phyloP scores from a whole-genome alignment of 352 stramenopile genomes.

The Hyaloperonospora arabidopsidis region DNA sequence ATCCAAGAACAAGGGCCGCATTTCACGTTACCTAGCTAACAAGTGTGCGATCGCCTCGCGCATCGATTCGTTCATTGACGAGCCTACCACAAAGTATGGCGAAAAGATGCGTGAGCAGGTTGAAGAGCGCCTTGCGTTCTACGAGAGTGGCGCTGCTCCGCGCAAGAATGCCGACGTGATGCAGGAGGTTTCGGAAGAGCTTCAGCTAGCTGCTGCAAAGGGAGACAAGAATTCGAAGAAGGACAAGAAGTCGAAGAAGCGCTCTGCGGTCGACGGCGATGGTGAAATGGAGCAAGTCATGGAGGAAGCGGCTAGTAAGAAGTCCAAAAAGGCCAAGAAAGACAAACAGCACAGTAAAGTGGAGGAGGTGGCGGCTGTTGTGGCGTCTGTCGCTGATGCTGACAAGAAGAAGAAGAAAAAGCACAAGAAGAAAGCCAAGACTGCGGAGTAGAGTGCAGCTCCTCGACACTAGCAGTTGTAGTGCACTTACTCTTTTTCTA shows the following conservation, averaged over 20 bases:
- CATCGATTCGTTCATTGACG: constrained; percentile 98
- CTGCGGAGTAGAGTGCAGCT: constrained; percentile 46
- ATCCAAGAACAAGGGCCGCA: constrained; percentile 99
- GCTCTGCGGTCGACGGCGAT: constrained; percentile 55
- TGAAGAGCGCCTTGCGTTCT: constrained; percentile 98
- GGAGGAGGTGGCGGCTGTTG: constrained; percentile 24
- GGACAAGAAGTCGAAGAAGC: constrained; percentile 79
- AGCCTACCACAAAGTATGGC: constrained; percentile 94
- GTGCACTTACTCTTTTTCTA: constrained; percentile 41
- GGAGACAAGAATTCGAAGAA: constrained; percentile 63
- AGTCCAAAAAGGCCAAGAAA: constrained; percentile 78
- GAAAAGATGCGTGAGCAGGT: constrained; percentile 99
- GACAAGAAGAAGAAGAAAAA: constrained; percentile 79
- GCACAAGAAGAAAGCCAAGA: constrained; percentile 68
- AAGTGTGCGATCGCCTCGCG: constrained; percentile 99
- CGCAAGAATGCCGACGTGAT: constrained; percentile 99
- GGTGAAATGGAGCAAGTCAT: constrained; percentile 46
- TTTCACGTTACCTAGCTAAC: constrained; percentile 99
- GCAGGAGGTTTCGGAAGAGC: constrained; percentile 89
- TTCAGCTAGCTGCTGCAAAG: constrained; percentile 58
- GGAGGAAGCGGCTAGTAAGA: constrained; percentile 65
- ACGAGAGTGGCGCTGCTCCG: constrained; percentile 96
- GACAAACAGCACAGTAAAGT: constrained; percentile 45
- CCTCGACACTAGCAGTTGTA: constrained; percentile 32
- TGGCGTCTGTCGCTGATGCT: constrained; percentile 19